These are phyloP conservation scores for Wakefieldia striispora DNA, from an alignment of 768 basidiomycete genomes.

Conservation along the genomic window DNA sequence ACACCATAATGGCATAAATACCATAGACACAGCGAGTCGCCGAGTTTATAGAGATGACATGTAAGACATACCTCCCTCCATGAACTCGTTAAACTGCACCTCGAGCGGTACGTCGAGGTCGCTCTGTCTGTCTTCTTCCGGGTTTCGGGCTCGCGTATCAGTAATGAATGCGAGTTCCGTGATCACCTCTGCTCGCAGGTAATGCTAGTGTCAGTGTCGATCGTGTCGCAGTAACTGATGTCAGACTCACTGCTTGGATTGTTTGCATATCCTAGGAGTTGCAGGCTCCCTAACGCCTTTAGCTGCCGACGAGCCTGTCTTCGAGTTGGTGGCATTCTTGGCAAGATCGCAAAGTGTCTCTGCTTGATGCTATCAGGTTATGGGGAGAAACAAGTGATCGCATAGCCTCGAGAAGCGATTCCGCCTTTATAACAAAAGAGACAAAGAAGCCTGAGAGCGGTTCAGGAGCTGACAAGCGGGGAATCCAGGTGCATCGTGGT, in stretches of 20 bases:
- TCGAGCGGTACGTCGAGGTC: conserved; percentile 15
- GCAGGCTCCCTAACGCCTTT: conserved; percentile 20
- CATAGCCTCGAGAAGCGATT: neutral
- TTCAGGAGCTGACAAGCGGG: neutral
- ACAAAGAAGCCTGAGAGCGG: neutral
- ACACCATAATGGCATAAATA: neutral
- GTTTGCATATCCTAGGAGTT: conserved; percentile 20
- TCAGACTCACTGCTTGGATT: conserved; percentile 24
- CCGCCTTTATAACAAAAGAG: conserved; percentile 11
- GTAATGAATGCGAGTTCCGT: conserved; percentile 26
- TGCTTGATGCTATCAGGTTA: neutral
- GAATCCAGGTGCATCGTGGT: neutral
- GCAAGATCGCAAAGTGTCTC: neutral
- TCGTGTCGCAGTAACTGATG: neutral
- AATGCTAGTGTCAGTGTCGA: neutral
- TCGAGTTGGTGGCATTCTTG: conserved; percentile 23
- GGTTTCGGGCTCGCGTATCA: conserved; percentile 8
- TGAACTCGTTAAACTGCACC: conserved; percentile 26
- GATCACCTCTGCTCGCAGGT: conserved; percentile 19
- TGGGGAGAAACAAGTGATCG: neutral
- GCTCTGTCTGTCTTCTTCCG: neutral
- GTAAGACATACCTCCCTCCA: conserved; percentile 22
- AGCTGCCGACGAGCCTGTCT: conserved; percentile 16
- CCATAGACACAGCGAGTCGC: neutral
- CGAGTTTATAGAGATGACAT: too few species aligned